These are phyloP conservation scores for Skeletonema marinoi DNA, from an alignment of 108 stramenopile genomes.

Conservation along the genomic window DNA sequence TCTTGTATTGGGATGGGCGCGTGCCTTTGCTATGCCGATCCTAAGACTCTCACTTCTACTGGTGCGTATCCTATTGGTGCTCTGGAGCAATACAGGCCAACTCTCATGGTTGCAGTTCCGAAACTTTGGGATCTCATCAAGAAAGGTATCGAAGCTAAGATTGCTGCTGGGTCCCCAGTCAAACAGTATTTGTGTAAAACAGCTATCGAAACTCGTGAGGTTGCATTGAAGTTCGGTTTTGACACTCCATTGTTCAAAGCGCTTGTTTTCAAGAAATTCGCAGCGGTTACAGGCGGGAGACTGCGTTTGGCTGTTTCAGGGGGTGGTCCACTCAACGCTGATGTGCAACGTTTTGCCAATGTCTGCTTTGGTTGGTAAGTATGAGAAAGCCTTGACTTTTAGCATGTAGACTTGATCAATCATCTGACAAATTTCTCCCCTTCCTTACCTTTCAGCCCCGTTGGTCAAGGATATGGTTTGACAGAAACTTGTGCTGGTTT, in stretches of 20 bases:
- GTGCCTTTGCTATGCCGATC: slow-evolving; percentile 87
- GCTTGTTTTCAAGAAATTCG: slow-evolving; percentile 89
- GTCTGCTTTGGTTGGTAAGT: slow-evolving; percentile 67
- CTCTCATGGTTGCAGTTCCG: slow-evolving; percentile 88
- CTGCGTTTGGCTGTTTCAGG: slow-evolving; percentile 80
- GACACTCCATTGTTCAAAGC: slow-evolving; percentile 91
- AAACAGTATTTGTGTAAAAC: slow-evolving; percentile 71
- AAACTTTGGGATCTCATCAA: slow-evolving; percentile 96
- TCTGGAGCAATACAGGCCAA: slow-evolving; percentile 82
- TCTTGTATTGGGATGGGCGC: slow-evolving; percentile 57
- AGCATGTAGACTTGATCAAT: neutral
- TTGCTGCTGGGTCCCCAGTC: slow-evolving; percentile 65
- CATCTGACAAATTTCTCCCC: neutral
- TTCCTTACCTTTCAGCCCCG: slow-evolving; percentile 20
- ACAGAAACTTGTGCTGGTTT: slow-evolving; percentile 88
- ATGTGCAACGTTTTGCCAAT: slow-evolving; percentile 85
- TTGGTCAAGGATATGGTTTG: slow-evolving; percentile 88
- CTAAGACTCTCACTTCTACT: slow-evolving; percentile 76
- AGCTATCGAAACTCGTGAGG: slow-evolving; percentile 66
- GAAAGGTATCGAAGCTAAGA: slow-evolving; percentile 87
- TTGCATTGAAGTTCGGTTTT: slow-evolving; percentile 70
- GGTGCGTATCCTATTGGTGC: slow-evolving; percentile 88
- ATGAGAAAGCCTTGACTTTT: neutral
- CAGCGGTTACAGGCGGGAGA: slow-evolving; percentile 79
- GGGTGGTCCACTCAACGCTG: slow-evolving; percentile 84